These are phyloP conservation scores for Lonicera japonica DNA, from an alignment of 129 eudicot genomes.

Conservation along the genomic window DNA sequence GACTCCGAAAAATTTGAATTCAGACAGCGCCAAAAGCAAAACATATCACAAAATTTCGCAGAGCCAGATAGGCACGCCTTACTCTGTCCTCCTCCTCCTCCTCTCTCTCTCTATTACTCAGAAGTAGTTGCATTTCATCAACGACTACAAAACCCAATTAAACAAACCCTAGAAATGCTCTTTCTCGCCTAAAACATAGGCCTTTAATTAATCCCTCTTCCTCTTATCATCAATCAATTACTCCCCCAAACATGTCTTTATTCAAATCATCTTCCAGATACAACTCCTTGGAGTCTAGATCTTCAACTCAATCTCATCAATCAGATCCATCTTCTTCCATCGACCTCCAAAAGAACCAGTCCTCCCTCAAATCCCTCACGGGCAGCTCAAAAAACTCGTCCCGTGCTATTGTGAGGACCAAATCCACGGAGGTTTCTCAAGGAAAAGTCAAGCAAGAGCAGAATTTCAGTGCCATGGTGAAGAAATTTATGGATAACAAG, in stretches of 20 bases:
- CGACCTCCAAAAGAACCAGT: constrained; percentile 20
- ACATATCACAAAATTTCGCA: not conserved
- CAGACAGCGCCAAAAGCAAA: constrained; percentile 20
- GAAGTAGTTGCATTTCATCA: not conserved
- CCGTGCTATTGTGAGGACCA: constrained; percentile 24
- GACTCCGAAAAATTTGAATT: constrained; percentile 34
- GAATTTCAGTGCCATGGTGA: constrained; percentile 61
- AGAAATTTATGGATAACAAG: constrained; percentile 63
- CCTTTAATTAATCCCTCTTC: not conserved
- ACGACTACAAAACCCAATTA: not conserved
- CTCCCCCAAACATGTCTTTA: constrained; percentile 27
- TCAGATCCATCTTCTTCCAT: constrained; percentile 66
- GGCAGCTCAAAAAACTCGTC: constrained; percentile 12
- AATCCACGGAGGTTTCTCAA: constrained; percentile 8
- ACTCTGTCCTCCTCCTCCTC: not conserved
- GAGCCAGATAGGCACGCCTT: not conserved
- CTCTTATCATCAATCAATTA: not conserved
- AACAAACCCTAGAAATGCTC: constrained; percentile 15
- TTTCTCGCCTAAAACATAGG: not conserved
- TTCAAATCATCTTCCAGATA: constrained; percentile 46
- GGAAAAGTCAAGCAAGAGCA: constrained; percentile 21
- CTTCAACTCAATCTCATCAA: constrained; percentile 38
- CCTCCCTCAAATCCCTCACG: constrained; percentile 12
- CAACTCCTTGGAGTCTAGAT: constrained; percentile 30
- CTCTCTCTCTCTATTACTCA: not conserved